These are phyloP conservation scores for Vitis vinifera DNA, from an alignment of 164 flowering plant species.

Conservation along the genomic window ASM3070453v1 NC_081808.1:1948501-1949000, in stretches of 20 bases:
- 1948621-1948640: slow-evolving; percentile 5
- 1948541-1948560: slow-evolving; percentile 67
- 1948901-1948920: too few relatives aligned
- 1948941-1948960: not conserved
- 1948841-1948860: slow-evolving; percentile 50
- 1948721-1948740: slow-evolving; percentile 54
- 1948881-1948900: not conserved
- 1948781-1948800: slow-evolving; percentile 59
- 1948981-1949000: not conserved
- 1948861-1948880: slow-evolving; percentile 47
- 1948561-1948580: slow-evolving; percentile 38
- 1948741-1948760: slow-evolving; percentile 56
- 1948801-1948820: slow-evolving; percentile 51
- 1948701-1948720: slow-evolving; percentile 77
- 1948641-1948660: slow-evolving; percentile 1
- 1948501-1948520: not conserved
- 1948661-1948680: slow-evolving; percentile 46
- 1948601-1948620: slow-evolving; percentile 25
- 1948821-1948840: slow-evolving; percentile 44
- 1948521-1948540: slow-evolving; percentile 54
- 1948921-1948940: not conserved
- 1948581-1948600: slow-evolving; percentile 45
- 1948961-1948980: not conserved
- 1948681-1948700: slow-evolving; percentile 40
- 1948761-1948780: slow-evolving; percentile 62